A percentile compares a stretch with the other conserved stretches of the same genome.
phyloP scores from a whole-genome alignment of 495 filamentous ascomycete genomes.

The Neurospora africana region DNA sequence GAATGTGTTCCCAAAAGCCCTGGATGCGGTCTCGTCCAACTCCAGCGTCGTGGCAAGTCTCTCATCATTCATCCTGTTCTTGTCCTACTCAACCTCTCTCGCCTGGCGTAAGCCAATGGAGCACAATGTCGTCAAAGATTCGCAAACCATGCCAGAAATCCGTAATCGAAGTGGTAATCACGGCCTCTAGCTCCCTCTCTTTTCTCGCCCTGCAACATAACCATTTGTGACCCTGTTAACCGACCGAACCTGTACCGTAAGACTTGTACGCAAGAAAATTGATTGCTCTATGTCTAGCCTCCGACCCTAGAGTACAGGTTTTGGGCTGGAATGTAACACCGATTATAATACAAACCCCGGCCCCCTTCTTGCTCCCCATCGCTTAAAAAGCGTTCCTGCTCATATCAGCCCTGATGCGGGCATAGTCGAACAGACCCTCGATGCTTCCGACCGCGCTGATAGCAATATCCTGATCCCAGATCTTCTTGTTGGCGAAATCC shows the following conservation, averaged over 20 bases:
- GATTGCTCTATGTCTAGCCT: constrained; percentile 29
- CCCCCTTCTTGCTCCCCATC: background rate
- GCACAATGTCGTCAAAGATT: background rate
- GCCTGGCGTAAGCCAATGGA: background rate
- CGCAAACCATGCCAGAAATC: background rate
- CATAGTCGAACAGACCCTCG: constrained; percentile 85
- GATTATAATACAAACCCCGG: constrained; percentile 29
- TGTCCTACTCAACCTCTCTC: background rate
- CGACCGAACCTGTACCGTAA: background rate
- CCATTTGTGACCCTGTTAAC: background rate
- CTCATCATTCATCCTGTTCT: background rate
- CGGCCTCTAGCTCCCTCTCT: background rate
- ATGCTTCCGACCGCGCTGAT: constrained; percentile 85
- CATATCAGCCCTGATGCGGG: constrained; percentile 81
- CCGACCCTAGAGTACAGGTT: constrained; percentile 25
- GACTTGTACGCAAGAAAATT: constrained; percentile 4
- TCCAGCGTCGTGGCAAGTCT: background rate
- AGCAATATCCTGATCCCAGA: constrained; percentile 97
- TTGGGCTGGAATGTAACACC: constrained; percentile 19
- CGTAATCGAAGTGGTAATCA: background rate
- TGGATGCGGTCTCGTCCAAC: background rate
- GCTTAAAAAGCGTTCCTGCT: constrained; percentile 53
- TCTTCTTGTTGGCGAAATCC: constrained; percentile 76
- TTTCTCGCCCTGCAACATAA: background rate
- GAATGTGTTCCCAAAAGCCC: background rate